Evolutionary conservation across 768 basidiomycete genomes (phyloP).

Genomic region (Boletus pseudopeckii): DNA sequence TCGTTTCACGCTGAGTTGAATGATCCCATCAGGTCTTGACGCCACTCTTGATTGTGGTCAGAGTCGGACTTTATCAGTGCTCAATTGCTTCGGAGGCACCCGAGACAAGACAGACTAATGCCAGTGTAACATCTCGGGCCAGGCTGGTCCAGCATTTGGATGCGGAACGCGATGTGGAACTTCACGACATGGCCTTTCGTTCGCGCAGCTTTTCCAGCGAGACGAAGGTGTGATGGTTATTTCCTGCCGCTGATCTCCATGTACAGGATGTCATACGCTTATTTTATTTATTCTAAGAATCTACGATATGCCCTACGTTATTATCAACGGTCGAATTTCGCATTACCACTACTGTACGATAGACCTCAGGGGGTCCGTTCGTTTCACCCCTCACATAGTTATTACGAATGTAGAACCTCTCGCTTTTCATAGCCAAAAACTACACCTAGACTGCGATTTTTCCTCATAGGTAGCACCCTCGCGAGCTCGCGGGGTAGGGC

Average conservation of each 20-base stretch:
- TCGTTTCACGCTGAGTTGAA: neutral
- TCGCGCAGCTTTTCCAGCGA: neutral
- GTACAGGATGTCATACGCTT: neutral
- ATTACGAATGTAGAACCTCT: too few species aligned
- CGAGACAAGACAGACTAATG: too few species aligned
- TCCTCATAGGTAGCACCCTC: too few species aligned
- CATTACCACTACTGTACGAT: too few species aligned
- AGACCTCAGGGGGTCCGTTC: too few species aligned
- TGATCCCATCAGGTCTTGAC: constrained; percentile 4
- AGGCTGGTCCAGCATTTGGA: too few species aligned
- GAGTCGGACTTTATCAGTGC: constrained; percentile 8
- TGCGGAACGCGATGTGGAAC: neutral
- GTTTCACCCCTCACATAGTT: too few species aligned
- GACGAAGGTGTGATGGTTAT: neutral
- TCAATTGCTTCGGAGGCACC: neutral
- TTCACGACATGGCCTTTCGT: neutral
- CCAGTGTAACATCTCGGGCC: too few species aligned
- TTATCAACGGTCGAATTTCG: neutral
- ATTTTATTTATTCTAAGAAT: too few species aligned
- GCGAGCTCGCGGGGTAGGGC: too few species aligned
- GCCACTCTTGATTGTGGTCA: constrained; percentile 17
- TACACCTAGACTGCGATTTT: too few species aligned
- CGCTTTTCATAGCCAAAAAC: too few species aligned
- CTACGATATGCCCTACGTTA: neutral
- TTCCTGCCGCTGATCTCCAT: neutral